These are phyloP conservation scores for Talaromyces sp. DNA, from an alignment of 2,329 filamentous ascomycete species.

Conservation along the genomic window DNA sequence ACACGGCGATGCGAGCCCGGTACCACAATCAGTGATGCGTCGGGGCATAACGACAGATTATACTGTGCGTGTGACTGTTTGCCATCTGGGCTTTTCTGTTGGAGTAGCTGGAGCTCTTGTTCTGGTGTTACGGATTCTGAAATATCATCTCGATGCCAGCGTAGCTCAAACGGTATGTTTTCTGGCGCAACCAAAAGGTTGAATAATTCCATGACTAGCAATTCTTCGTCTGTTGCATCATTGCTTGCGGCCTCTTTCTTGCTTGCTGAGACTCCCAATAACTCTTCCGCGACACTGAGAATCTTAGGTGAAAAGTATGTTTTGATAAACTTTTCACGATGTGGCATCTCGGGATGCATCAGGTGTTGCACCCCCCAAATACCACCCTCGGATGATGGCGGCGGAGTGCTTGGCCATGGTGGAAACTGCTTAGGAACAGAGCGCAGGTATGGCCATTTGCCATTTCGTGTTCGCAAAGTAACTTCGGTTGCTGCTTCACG, in stretches of 20 bases:
- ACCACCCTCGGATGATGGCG: conserved; percentile 51
- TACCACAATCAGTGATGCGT: conserved; percentile 69
- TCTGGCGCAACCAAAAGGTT: conserved; percentile 75
- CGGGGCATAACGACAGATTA: conserved; percentile 76
- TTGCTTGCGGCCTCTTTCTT: conserved; percentile 15
- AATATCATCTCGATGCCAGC: conserved; percentile 86
- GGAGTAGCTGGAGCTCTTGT: conserved; percentile 63
- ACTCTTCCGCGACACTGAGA: conserved; percentile 59
- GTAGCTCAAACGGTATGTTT: conserved; percentile 65
- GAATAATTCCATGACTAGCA: conserved; percentile 81
- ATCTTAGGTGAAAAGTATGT: conserved; percentile 70
- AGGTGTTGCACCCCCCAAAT: conserved; percentile 92
- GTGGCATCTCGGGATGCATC: conserved; percentile 67
- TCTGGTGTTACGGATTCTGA: conserved; percentile 59
- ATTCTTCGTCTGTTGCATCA: conserved; percentile 47
- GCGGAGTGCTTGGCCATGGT: conserved; percentile 64
- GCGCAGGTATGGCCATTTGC: conserved; percentile 75
- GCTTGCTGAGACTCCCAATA: conserved; percentile 51
- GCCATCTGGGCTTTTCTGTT: conserved; percentile 42
- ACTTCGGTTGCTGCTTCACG: conserved; percentile 57
- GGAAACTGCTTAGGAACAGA: conserved; percentile 89
- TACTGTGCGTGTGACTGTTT: conserved; percentile 74
- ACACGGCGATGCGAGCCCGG: conserved; percentile 71
- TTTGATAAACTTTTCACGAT: conserved; percentile 58
- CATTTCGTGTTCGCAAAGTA: conserved; percentile 61